A percentile compares a stretch with the other conserved stretches of the same genome.
Conservation (phyloP, 352 stramenopile genomes). For the Elongisporangium undulatum region DNA sequence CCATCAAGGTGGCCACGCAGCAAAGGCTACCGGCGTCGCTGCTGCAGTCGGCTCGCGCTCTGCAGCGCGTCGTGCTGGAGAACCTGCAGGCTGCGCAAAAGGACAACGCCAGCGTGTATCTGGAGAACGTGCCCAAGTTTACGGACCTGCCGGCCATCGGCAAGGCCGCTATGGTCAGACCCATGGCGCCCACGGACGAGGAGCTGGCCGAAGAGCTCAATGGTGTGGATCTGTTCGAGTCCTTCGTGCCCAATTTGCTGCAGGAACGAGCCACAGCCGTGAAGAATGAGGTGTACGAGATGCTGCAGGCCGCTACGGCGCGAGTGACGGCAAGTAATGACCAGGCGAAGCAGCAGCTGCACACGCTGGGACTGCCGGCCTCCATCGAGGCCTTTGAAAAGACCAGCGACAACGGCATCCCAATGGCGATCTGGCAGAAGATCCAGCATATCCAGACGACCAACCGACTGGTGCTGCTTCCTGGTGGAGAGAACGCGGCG, state of each 20-base stretch:
- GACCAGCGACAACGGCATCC: constrained; percentile 53
- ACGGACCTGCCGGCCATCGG: constrained; percentile 47
- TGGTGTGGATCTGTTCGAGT: constrained; percentile 62
- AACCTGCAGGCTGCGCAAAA: constrained; percentile 54
- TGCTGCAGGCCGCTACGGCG: constrained; percentile 36
- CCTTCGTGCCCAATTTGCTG: constrained; percentile 58
- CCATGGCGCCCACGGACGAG: constrained; percentile 34
- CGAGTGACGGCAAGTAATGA: constrained; percentile 50
- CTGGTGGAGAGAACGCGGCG: constrained; percentile 20
- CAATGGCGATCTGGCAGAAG: constrained; percentile 44
- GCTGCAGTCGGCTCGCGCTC: constrained; percentile 41
- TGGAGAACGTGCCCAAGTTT: constrained; percentile 66
- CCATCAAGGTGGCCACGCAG: constrained; percentile 49
- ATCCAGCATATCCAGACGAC: constrained; percentile 43
- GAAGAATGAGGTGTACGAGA: constrained; percentile 40
- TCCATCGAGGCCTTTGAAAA: constrained; percentile 79
- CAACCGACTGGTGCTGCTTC: constrained; percentile 12
- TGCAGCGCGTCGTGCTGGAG: constrained; percentile 57
- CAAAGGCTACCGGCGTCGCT: constrained; percentile 60
- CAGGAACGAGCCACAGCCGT: constrained; percentile 35
- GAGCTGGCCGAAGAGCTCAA: constrained; percentile 52
- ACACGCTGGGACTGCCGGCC: constrained; percentile 56
- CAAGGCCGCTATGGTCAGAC: constrained; percentile 68
- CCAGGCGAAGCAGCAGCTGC: constrained; percentile 40
- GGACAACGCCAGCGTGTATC: constrained; percentile 80